A percentile compares a stretch with the other conserved stretches of the same genome.
Conservation (phyloP, 352 stramenopile species). For the Phytophthora ohioensis region DNA sequence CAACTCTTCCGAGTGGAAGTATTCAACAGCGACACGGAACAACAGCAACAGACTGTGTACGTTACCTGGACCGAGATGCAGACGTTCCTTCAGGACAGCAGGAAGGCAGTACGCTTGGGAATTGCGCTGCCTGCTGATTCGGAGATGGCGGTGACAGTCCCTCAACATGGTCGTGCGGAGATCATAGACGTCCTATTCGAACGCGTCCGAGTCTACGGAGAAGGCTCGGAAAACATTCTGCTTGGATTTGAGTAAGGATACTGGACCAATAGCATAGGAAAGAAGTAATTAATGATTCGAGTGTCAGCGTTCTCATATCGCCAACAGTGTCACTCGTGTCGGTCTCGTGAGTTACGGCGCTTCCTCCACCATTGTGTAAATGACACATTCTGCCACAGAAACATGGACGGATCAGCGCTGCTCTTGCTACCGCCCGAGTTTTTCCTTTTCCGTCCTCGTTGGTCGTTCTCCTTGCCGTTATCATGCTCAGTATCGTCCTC, state of each 20-base stretch:
- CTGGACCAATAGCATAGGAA: conserved; percentile 1
- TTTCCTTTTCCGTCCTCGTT: conserved; percentile 40
- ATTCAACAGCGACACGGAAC: conserved; percentile 84
- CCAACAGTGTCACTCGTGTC: conserved; percentile 24
- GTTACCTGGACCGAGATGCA: conserved; percentile 70
- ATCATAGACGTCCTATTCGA: conserved; percentile 72
- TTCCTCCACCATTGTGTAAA: conserved; percentile 85
- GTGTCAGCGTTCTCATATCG: conserved; percentile 21
- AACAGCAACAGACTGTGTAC: conserved; percentile 80
- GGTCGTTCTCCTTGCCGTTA: conserved; percentile 37
- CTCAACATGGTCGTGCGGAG: conserved; percentile 40
- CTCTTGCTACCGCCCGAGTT: conserved; percentile 34
- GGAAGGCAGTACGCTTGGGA: conserved; percentile 37
- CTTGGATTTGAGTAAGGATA: conserved; percentile 65
- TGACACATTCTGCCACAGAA: conserved; percentile 80
- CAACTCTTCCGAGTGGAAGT: conserved; percentile 75
- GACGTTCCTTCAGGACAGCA: conserved; percentile 61
- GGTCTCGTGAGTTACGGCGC: conserved; percentile 42
- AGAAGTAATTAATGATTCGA: conserved; percentile 21
- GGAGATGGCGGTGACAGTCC: conserved; percentile 25
- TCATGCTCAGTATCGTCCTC: conserved; percentile 47
- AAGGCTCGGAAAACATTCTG: conserved; percentile 58
- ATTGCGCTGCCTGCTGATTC: conserved; percentile 29
- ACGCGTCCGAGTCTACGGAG: conserved; percentile 64
- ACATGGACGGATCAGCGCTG: conserved; percentile 50